phyloP scores from a whole-genome alignment of 805 yeast species.

The Limtongia smithiae region DNA sequence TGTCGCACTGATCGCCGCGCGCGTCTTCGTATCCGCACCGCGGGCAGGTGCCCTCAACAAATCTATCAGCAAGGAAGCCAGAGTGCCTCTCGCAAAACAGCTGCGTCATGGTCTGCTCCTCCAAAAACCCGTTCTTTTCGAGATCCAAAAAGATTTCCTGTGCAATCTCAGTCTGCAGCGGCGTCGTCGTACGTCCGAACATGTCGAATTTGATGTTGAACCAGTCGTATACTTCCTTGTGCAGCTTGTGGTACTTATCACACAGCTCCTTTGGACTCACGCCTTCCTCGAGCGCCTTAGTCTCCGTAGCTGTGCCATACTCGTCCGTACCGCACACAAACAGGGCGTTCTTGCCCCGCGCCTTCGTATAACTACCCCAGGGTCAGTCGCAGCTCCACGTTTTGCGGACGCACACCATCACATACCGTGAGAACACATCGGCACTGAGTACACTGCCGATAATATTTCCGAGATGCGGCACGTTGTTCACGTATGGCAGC shows the following conservation, averaged over 20 bases:
- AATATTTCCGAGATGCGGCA: conserved; percentile 96
- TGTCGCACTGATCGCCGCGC: conserved; percentile 98
- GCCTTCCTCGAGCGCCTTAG: conserved; percentile 92
- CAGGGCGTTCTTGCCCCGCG: conserved; percentile 81
- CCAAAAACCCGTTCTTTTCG: conserved; percentile 71
- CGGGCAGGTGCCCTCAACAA: conserved; percentile 96
- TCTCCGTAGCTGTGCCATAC: conserved; percentile 99
- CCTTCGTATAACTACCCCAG: conserved; percentile 82
- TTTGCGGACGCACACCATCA: conserved; percentile 43
- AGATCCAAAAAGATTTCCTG: conserved; percentile 84
- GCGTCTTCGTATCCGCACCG: conserved; percentile 94
- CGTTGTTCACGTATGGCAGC: conserved; percentile 95
- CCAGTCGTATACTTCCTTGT: conserved; percentile 92
- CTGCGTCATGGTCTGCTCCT: conserved; percentile 85
- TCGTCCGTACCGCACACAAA: conserved; percentile 97
- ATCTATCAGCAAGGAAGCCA: conserved; percentile 92
- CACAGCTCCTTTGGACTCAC: conserved; percentile 85
- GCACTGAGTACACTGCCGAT: conserved; percentile 93
- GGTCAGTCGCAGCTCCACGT: too few species aligned
- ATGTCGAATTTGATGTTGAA: conserved; percentile 90
- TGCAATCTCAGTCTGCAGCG: conserved; percentile 86
- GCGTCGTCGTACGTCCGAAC: conserved; percentile 95
- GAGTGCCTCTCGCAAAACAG: conserved; percentile 86
- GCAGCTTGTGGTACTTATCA: conserved; percentile 83
- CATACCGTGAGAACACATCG: conserved; percentile 78